Conservation (phyloP, 768 basidiomycete species). For the Gautieria morchelliformis region DNA sequence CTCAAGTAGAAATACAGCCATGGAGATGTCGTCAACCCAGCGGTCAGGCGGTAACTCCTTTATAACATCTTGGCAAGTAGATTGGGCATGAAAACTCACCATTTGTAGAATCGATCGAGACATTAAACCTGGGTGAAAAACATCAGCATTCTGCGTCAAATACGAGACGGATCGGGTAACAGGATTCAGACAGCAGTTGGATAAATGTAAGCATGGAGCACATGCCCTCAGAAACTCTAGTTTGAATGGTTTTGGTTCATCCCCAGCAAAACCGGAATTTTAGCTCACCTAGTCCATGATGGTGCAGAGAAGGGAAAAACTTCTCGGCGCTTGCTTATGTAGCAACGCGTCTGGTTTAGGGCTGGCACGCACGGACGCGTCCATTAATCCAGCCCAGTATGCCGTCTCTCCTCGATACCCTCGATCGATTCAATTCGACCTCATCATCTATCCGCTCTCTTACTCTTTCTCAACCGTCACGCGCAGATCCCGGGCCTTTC, state of each 20-base stretch:
- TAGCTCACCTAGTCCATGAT: slow-evolving; percentile 3
- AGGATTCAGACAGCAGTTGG: slow-evolving; percentile 57
- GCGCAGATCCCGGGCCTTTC: slow-evolving; percentile 33
- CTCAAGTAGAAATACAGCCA: slow-evolving; percentile 50
- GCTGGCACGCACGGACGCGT: neutral
- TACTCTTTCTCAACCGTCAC: slow-evolving; percentile 24
- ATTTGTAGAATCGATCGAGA: neutral
- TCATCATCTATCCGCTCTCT: slow-evolving; percentile 44
- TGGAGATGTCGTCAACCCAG: slow-evolving; percentile 63
- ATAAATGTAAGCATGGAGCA: slow-evolving; percentile 60
- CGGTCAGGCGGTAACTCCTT: slow-evolving; percentile 86
- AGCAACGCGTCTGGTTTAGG: neutral
- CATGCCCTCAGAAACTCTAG: slow-evolving; percentile 85
- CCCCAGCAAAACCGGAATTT: slow-evolving; percentile 13
- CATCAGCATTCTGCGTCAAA: slow-evolving; percentile 3
- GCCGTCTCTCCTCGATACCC: slow-evolving; percentile 54
- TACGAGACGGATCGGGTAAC: neutral
- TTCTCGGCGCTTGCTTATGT: neutral
- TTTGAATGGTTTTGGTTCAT: slow-evolving; percentile 71
- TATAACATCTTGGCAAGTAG: slow-evolving; percentile 42
- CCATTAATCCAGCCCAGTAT: slow-evolving; percentile 20
- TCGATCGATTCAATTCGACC: slow-evolving; percentile 50
- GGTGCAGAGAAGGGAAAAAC: neutral
- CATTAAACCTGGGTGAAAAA: slow-evolving; percentile 3
- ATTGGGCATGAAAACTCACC: slow-evolving; percentile 25